Conservation (phyloP, 1,284 basidiomycete species). For the Sanghuangporus baumii region DNA sequence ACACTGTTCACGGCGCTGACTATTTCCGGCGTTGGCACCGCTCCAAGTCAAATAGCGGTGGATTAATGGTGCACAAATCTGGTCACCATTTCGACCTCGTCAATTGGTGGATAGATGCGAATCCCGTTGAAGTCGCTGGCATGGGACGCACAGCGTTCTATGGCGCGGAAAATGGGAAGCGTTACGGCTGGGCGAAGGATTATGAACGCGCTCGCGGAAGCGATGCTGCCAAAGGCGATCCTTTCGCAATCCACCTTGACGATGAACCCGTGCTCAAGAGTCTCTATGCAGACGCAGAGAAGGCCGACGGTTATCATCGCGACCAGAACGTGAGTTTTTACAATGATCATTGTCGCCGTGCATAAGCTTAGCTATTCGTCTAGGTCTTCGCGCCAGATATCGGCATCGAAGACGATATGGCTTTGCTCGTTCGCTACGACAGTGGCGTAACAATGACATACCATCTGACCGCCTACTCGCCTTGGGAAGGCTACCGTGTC, state of each 20-base stretch:
- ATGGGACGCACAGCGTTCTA: conserved; percentile 47
- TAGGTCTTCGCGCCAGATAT: conserved; percentile 47
- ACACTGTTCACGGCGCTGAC: conserved; percentile 49
- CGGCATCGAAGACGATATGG: conserved; percentile 53
- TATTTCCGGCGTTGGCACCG: conserved; percentile 51
- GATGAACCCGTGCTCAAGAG: conserved; percentile 39
- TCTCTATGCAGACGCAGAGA: conserved; percentile 40
- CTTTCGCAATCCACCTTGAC: conserved; percentile 47
- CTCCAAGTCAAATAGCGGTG: conserved; percentile 45
- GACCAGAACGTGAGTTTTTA: conserved; percentile 34
- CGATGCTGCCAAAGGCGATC: conserved; percentile 39
- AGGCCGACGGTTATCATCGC: conserved; percentile 39
- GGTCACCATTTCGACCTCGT: conserved; percentile 49
- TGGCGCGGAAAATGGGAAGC: conserved; percentile 40
- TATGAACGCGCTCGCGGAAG: conserved; percentile 42
- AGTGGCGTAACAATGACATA: conserved; percentile 49
- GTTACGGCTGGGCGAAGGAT: conserved; percentile 43
- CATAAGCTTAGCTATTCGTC: not conserved
- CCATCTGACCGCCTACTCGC: conserved; percentile 41
- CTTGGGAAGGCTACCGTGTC: conserved; percentile 46
- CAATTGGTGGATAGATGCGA: conserved; percentile 52
- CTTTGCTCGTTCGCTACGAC: conserved; percentile 44
- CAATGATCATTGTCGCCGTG: not conserved
- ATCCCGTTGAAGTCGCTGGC: conserved; percentile 44
- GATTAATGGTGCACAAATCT: conserved; percentile 49